Evolutionary conservation across 208 protist species (phyloP).

Genomic region (Acanthamoeba castellanii): DNA sequence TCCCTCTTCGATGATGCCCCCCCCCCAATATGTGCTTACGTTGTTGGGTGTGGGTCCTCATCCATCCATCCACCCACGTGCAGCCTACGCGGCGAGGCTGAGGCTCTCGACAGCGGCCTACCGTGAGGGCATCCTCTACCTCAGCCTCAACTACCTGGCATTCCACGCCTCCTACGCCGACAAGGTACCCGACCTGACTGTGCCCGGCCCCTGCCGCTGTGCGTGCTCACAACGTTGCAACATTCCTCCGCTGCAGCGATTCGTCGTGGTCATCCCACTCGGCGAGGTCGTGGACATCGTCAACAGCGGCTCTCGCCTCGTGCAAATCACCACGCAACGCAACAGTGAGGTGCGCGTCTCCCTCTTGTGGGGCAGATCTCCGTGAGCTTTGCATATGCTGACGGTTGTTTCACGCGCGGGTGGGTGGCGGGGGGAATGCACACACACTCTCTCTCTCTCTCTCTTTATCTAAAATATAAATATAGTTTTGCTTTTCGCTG

Average conservation of each 20-base stretch:
- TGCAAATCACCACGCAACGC: not conserved
- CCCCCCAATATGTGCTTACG: no score
- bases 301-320: not conserved
- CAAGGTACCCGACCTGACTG: not conserved
- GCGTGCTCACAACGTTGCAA: not conserved
- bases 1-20: no score
- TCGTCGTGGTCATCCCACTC: conserved; percentile 21
- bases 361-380: not conserved
- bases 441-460: not conserved
- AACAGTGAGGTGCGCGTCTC: not conserved
- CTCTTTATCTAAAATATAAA: not conserved
- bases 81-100: not conserved
- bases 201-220: not conserved
- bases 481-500: conserved; percentile 42
- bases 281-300: conserved; percentile 38
- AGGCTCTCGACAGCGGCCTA: not conserved
- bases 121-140: conserved; percentile 23
- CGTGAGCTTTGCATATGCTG: no score
- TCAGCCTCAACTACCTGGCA: not conserved
- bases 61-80: not conserved
- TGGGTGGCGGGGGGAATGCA: no score
- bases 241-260: not conserved
- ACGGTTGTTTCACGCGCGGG: no score
- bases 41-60: not conserved
- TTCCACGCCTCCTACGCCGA: not conserved